Percentiles rank a stretch among this genome's conserved stretches.
Evolutionary conservation across 2,329 filamentous ascomycete species (phyloP).

Genomic region (Ceratocystis albifundus): DNA sequence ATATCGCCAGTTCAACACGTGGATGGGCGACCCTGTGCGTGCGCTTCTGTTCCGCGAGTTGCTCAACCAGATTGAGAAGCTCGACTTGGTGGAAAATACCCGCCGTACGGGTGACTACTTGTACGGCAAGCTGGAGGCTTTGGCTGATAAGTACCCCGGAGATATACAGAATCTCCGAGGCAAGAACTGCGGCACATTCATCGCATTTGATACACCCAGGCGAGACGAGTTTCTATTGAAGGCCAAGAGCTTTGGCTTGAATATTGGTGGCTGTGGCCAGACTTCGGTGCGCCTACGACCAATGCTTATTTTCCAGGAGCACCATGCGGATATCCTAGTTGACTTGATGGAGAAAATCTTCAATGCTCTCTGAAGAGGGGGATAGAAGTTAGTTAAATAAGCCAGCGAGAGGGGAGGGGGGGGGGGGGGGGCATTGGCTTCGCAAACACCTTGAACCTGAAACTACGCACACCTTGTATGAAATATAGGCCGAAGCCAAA

Average conservation of each 20-base stretch:
- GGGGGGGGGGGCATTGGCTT: too few relatives aligned
- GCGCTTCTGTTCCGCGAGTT: slow-evolving; percentile 68
- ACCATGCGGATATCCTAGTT: slow-evolving; percentile 76
- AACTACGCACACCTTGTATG: background rate
- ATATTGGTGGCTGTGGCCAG: slow-evolving; percentile 73
- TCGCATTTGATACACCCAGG: slow-evolving; percentile 76
- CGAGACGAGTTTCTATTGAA: slow-evolving; percentile 67
- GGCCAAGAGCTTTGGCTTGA: slow-evolving; percentile 71
- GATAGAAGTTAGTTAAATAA: background rate
- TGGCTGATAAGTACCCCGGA: slow-evolving; percentile 59
- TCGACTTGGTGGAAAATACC: slow-evolving; percentile 70
- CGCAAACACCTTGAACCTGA: background rate
- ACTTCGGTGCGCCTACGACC: slow-evolving; percentile 68
- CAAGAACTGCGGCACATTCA: slow-evolving; percentile 80
- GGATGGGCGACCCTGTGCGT: slow-evolving; percentile 73
- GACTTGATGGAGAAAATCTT: slow-evolving; percentile 67
- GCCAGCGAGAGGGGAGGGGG: too few relatives aligned
- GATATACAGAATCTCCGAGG: slow-evolving; percentile 76
- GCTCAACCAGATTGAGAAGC: slow-evolving; percentile 61
- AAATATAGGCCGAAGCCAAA: background rate
- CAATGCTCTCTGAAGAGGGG: slow-evolving; percentile 31
- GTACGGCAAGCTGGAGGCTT: slow-evolving; percentile 53
- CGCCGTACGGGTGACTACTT: slow-evolving; percentile 69
- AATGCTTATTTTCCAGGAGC: slow-evolving; percentile 87
- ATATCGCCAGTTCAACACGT: slow-evolving; percentile 79